Evolutionary conservation across 441 rosid genomes (phyloP).

Genomic region (Syzygium syzygioides): DNA sequence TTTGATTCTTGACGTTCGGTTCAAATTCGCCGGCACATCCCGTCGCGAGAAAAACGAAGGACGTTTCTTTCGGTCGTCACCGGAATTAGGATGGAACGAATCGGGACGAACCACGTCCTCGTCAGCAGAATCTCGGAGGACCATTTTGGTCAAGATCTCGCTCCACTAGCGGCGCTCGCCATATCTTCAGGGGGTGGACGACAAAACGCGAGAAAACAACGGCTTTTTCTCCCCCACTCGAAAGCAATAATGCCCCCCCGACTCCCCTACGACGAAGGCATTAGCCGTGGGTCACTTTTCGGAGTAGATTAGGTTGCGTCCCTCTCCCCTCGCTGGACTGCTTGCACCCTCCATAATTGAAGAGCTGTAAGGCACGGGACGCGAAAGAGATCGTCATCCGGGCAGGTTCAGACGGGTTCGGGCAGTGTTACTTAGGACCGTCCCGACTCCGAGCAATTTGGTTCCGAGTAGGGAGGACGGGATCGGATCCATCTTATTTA

Average conservation of each 20-base stretch:
- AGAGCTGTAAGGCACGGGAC: neutral
- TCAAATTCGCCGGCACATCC: neutral
- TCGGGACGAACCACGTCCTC: neutral
- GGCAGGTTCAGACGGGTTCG: neutral
- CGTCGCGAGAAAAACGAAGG: neutral
- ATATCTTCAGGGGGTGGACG: neutral
- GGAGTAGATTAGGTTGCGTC: neutral
- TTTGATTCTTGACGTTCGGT: neutral
- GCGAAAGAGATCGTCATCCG: neutral
- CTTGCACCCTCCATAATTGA: neutral
- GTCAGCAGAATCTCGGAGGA: neutral
- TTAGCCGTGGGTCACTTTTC: neutral
- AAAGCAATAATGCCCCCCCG: neutral
- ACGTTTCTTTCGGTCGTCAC: neutral
- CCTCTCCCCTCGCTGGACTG: neutral
- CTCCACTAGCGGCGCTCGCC: neutral
- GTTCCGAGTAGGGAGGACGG: neutral
- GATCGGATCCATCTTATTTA: neutral
- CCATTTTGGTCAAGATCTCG: neutral
- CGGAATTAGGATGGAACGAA: neutral
- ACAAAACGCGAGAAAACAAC: neutral
- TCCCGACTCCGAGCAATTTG: neutral
- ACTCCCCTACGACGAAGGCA: neutral
- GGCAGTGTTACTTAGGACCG: neutral
- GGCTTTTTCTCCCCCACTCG: neutral